Percentiles rank a stretch among this genome's conserved stretches.
phyloP scores from a whole-genome alignment of 2,329 filamentous ascomycete species.

The Xylariaceae sp. region DNA sequence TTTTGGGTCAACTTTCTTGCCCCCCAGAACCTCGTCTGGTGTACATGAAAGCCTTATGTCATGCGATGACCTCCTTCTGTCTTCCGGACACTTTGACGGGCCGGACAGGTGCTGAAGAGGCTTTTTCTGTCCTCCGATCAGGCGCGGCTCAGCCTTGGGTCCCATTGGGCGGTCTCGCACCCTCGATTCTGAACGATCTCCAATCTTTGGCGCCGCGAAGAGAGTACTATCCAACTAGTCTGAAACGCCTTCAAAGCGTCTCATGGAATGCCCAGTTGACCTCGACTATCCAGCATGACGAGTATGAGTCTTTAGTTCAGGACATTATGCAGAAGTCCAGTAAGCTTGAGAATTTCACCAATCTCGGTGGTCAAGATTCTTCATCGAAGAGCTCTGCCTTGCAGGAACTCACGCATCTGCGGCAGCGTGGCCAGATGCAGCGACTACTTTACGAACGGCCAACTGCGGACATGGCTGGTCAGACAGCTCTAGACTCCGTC shows the following conservation, averaged over 20 bases:
- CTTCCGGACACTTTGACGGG: constrained; percentile 9
- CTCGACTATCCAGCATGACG: constrained; percentile 37
- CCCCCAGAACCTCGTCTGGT: constrained; percentile 11
- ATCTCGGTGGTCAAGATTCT: rapidly evolving
- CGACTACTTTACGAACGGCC: not conserved
- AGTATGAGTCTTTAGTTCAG: constrained; percentile 28
- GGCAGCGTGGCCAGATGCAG: constrained; percentile 20
- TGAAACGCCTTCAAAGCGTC: constrained; percentile 33
- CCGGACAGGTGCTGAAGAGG: constrained; percentile 46
- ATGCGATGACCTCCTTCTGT: constrained; percentile 17
- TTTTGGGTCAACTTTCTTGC: constrained; percentile 12
- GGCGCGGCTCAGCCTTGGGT: constrained; percentile 48
- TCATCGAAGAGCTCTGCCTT: not conserved
- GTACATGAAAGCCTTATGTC: constrained; percentile 15
- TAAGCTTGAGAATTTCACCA: constrained; percentile 18
- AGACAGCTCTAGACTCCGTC: not conserved
- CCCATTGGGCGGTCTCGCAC: constrained; percentile 19
- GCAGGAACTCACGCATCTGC: constrained; percentile 15
- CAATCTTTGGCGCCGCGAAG: constrained; percentile 29
- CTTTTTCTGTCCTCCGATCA: constrained; percentile 45
- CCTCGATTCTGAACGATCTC: constrained; percentile 22
- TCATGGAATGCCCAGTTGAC: constrained; percentile 35
- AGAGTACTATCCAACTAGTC: constrained; percentile 35
- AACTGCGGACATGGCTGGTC: not conserved
- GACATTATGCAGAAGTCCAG: constrained; percentile 31